phyloP scores from a whole-genome alignment of 2,329 filamentous ascomycete species.

The Delphinella strobiligena region DNA sequence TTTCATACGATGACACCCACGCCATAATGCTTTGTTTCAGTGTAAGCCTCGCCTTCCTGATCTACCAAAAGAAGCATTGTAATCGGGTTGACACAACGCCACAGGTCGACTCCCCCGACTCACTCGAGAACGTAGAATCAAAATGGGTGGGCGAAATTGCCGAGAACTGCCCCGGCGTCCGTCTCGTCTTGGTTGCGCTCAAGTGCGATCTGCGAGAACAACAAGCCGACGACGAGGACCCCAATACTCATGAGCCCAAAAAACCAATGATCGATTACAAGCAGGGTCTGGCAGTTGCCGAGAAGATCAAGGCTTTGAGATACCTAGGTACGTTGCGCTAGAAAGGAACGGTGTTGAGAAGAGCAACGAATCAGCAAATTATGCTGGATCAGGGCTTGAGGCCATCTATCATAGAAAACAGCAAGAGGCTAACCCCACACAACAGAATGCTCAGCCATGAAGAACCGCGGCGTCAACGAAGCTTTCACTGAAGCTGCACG shows the following conservation, averaged over 20 bases:
- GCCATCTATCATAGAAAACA: too few relatives aligned
- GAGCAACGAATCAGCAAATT: too few relatives aligned
- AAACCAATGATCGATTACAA: constrained; percentile 77
- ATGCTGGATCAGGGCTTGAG: too few relatives aligned
- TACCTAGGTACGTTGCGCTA: constrained; percentile 71
- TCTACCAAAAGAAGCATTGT: too few relatives aligned
- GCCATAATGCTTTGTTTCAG: constrained; percentile 98
- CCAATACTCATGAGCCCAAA: constrained; percentile 35
- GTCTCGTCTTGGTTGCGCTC: constrained; percentile 85
- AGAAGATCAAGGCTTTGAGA: constrained; percentile 80
- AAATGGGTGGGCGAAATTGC: constrained; percentile 98
- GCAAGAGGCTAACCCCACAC: background rate
- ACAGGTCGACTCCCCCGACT: constrained; percentile 82
- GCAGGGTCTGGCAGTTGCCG: constrained; percentile 79
- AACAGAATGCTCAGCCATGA: constrained; percentile 91
- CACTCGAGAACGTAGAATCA: constrained; percentile 93
- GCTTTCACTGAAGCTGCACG: constrained; percentile 96
- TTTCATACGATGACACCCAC: constrained; percentile 97
- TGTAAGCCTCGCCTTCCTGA: constrained; percentile 29
- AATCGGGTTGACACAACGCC: background rate
- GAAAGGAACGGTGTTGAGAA: too few relatives aligned
- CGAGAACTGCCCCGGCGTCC: constrained; percentile 92
- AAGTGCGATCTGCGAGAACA: constrained; percentile 92
- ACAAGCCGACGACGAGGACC: constrained; percentile 51
- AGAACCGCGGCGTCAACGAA: constrained; percentile 95